A percentile compares a stretch with the other conserved stretches of the same genome.
Conservation (phyloP, 768 basidiomycete genomes). For the Rubroboletus pulcherrimus region DNA sequence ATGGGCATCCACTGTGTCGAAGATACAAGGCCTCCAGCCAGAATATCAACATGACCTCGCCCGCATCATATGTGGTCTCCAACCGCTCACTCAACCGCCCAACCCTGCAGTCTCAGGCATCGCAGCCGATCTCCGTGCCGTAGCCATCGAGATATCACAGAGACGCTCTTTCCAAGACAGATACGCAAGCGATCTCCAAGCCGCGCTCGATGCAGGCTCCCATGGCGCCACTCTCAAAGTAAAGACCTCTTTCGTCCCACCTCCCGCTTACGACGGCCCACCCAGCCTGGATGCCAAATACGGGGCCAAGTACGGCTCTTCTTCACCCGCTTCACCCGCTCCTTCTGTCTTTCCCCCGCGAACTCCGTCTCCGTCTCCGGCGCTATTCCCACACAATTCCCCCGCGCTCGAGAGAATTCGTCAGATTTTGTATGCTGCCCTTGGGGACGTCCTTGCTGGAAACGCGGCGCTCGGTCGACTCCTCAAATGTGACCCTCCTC, state of each 20-base stretch:
- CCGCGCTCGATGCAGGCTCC: slow-evolving; percentile 65
- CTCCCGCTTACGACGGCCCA: slow-evolving; percentile 55
- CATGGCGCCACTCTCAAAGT: slow-evolving; percentile 32
- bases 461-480: slow-evolving; percentile 51
- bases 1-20: slow-evolving; percentile 65
- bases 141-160: slow-evolving; percentile 86
- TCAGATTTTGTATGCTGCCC: slow-evolving; percentile 80
- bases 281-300: slow-evolving; percentile 15
- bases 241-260: slow-evolving; percentile 66
- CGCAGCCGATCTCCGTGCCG: slow-evolving; percentile 77
- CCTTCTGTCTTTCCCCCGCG: slow-evolving; percentile 37
- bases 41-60: slow-evolving; percentile 81
- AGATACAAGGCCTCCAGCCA: slow-evolving; percentile 58
- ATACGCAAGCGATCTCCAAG: slow-evolving; percentile 72
- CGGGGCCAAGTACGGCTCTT: slow-evolving; percentile 1
- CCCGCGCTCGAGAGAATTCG: slow-evolving; percentile 75
- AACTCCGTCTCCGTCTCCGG: slow-evolving; percentile 45
- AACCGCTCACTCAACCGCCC: slow-evolving; percentile 37
- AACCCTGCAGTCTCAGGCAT: slow-evolving; percentile 51
- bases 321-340: slow-evolving; percentile 16
- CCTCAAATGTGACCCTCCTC: slow-evolving; percentile 58
- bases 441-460: slow-evolving; percentile 64
- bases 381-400: slow-evolving; percentile 35
- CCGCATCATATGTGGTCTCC: slow-evolving; percentile 67
- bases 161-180: slow-evolving; percentile 79